Evolutionary conservation across 768 basidiomycete genomes (phyloP), one percentile per base, ranked within the genome.

Genomic region (Lentinula edodes): DNA sequence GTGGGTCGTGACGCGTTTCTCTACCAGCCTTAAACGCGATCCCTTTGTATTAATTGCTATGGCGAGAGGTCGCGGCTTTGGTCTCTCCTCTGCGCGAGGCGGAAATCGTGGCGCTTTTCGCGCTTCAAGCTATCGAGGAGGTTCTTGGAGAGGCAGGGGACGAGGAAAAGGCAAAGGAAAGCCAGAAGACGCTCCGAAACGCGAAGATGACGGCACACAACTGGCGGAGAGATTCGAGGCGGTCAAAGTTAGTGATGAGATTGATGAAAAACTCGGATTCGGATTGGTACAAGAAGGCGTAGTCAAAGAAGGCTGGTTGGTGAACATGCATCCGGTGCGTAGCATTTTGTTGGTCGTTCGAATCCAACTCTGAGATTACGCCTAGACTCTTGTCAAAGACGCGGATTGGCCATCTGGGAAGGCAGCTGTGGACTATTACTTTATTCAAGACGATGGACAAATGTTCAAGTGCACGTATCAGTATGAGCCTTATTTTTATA

Each of bases 251-350:
- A 79, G 75, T 64, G 94, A 98, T 72, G 93, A 96, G 67, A 84
- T 98, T 18, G 97, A 99, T 69, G 93, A 93, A 75, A 93, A 91
- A 72, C 78, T 98, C 16, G 97, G 97, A 0, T 99, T 98, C 72
- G 76, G 77, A 43, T 81, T 88, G 63, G 78, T 92, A 53, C 86
- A 91, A 62, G 91, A 95, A 69, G 96, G 95, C 0, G 75, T 79
- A 3, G 77, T 77, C 67, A 85, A 79, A 70, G 90, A 91, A 58
- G 97, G 95, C 2, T 98, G 97, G 97, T 76, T 99, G 69, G 87
- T 99, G 64, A 98, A 98, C 70, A 98, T 99, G 96, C 95, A 96
- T 72, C 93, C 97, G 58, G 94, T 95, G 70, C 66, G 91, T 80
- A 16, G 39, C 28, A 3, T 20, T 61, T 15, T 42, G 42, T 55